phyloP scores from a whole-genome alignment of 2,329 filamentous ascomycete species.

The Biscogniauxia mediterranea region DNA sequence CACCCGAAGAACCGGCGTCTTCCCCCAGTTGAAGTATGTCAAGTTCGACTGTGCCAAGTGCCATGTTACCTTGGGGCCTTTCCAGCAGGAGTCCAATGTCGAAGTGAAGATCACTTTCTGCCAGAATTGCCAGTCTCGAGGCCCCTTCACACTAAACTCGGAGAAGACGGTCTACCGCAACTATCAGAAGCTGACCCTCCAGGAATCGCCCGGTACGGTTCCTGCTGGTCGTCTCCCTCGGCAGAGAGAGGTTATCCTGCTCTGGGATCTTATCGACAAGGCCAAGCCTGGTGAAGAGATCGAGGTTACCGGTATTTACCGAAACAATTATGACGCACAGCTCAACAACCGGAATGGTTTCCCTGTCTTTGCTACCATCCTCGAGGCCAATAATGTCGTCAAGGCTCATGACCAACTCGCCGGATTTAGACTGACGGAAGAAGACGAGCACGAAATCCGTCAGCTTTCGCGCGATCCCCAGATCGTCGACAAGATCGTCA shows the following conservation, averaged over 20 bases:
- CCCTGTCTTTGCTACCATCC: conserved; percentile 94
- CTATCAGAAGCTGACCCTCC: conserved; percentile 95
- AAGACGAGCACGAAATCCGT: conserved; percentile 90
- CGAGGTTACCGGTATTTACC: conserved; percentile 93
- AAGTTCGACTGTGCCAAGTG: conserved; percentile 98
- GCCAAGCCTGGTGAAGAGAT: conserved; percentile 98
- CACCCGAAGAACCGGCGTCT: conserved; percentile 89
- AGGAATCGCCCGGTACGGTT: conserved; percentile 95
- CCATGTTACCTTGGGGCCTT: conserved; percentile 85
- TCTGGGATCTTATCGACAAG: conserved; percentile 95
- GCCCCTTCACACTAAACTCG: conserved; percentile 92
- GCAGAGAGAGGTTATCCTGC: conserved; percentile 87
- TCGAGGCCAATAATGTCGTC: conserved; percentile 95
- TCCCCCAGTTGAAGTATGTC: conserved; percentile 96
- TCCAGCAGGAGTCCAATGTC: conserved; percentile 94
- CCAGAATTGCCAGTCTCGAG: conserved; percentile 91
- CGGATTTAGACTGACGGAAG: conserved; percentile 90
- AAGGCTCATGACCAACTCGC: conserved; percentile 97
- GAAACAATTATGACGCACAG: conserved; percentile 97
- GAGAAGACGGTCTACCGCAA: conserved; percentile 98
- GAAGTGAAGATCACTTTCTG: conserved; percentile 97
- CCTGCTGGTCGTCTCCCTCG: conserved; percentile 92
- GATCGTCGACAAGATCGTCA: conserved; percentile 88
- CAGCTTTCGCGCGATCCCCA: conserved; percentile 83
- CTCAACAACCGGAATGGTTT: conserved; percentile 99